Conservation (phyloP, 257 asterid genomes). For the Rhazya stricta region DNA sequence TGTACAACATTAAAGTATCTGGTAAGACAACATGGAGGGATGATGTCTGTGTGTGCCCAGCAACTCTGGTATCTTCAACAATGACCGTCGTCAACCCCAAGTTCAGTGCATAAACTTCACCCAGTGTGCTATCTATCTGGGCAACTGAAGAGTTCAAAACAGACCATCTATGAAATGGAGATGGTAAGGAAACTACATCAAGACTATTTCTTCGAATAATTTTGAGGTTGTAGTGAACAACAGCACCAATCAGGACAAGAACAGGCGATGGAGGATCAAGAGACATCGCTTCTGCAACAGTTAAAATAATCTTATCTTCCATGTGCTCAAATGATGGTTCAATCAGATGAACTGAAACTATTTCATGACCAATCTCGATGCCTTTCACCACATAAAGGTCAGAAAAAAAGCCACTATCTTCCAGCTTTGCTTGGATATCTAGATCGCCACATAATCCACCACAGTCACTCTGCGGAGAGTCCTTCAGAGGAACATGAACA, state of each 20-base stretch:
- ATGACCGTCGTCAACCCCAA: slow-evolving; percentile 62
- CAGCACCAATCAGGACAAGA: slow-evolving; percentile 70
- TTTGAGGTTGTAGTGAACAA: slow-evolving; percentile 59
- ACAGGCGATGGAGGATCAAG: slow-evolving; percentile 90
- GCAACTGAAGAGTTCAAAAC: slow-evolving; percentile 74
- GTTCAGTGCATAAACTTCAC: slow-evolving; percentile 54
- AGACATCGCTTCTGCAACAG: slow-evolving; percentile 97
- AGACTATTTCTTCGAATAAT: slow-evolving; percentile 69
- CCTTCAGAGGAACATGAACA: slow-evolving; percentile 75
- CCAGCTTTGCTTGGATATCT: slow-evolving; percentile 75
- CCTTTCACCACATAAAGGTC: slow-evolving; percentile 83
- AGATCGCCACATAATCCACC: slow-evolving; percentile 90
- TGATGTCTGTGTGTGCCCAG: slow-evolving; percentile 72
- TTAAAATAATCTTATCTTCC: slow-evolving; percentile 67
- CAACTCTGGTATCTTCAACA: slow-evolving; percentile 86
- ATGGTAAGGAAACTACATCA: slow-evolving; percentile 62
- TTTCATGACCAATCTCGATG: slow-evolving; percentile 79
- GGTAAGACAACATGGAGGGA: slow-evolving; percentile 82
- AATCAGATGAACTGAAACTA: slow-evolving; percentile 67
- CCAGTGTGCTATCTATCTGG: slow-evolving; percentile 51
- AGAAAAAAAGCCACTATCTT: slow-evolving; percentile 77
- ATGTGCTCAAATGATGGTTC: slow-evolving; percentile 56
- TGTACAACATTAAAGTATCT: slow-evolving; percentile 51
- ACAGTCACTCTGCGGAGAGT: slow-evolving; percentile 87
- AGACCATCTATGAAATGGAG: slow-evolving; percentile 75